Evolutionary conservation across 2,329 filamentous ascomycete species (phyloP).

Genomic region (Onygena corvina): DNA sequence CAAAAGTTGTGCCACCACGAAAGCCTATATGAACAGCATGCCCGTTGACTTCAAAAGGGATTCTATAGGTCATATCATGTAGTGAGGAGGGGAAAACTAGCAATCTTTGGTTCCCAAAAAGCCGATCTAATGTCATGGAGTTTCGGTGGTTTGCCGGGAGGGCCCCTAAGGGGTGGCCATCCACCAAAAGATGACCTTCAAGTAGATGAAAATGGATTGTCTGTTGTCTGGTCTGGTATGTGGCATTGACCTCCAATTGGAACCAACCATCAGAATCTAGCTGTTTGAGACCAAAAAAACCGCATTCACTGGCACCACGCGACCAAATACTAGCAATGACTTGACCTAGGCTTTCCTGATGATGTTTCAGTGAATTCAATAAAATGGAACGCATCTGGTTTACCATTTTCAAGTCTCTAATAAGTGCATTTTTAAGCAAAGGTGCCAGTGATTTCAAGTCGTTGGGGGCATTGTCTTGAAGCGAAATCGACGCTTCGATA

Average conservation of each 20-base stretch:
- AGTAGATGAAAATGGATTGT: constrained; percentile 23
- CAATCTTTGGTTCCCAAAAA: constrained; percentile 19
- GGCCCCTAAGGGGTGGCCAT: constrained; percentile 22
- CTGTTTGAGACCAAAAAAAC: background rate
- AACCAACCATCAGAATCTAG: background rate
- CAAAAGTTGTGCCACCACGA: constrained; percentile 22
- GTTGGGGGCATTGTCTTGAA: constrained; percentile 37
- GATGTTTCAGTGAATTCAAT: constrained; percentile 23
- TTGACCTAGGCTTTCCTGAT: constrained; percentile 21
- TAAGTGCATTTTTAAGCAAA: constrained; percentile 29
- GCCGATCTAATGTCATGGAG: constrained; percentile 17
- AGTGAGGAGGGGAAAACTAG: constrained; percentile 19
- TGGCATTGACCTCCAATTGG: background rate
- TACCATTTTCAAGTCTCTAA: constrained; percentile 39
- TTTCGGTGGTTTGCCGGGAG: constrained; percentile 21
- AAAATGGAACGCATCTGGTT: constrained; percentile 30
- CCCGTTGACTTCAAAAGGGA: constrained; percentile 21
- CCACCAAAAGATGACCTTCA: constrained; percentile 25
- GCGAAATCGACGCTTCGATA: constrained; percentile 19
- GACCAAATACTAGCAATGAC: constrained; percentile 38
- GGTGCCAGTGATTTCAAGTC: constrained; percentile 26
- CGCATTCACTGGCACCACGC: constrained; percentile 12
- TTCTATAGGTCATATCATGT: constrained; percentile 22
- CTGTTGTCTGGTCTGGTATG: constrained; percentile 1
- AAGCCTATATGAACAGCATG: constrained; percentile 19